These are phyloP conservation scores for Phellopilus nigrolimitatus DNA, from an alignment of 1,284 basidiomycete species.

Conservation along the genomic window DNA sequence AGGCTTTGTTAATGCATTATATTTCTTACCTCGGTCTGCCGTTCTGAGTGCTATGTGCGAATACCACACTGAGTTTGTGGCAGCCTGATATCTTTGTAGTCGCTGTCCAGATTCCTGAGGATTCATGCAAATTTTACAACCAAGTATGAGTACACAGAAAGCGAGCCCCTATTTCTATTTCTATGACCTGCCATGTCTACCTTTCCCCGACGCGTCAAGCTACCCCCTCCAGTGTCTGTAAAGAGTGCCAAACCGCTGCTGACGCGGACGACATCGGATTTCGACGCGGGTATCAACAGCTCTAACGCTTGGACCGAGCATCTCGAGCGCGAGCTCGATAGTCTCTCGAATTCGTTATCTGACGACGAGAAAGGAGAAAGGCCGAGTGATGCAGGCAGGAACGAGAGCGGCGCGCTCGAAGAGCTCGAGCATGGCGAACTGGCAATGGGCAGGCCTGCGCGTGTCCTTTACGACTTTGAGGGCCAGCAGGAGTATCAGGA, in stretches of 20 bases:
- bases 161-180: neutral
- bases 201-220: slow-evolving; percentile 12
- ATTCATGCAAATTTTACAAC: too few species aligned
- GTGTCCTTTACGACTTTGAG: slow-evolving; percentile 66
- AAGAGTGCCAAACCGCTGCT: neutral
- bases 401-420: slow-evolving; percentile 34
- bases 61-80: too few species aligned
- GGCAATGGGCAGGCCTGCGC: slow-evolving; percentile 42
- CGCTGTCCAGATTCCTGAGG: too few species aligned
- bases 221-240: neutral
- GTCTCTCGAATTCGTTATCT: slow-evolving; percentile 25
- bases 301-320: slow-evolving; percentile 71
- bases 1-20: too few species aligned
- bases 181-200: slow-evolving; percentile 11
- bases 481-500: slow-evolving; percentile 72
- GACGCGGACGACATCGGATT: slow-evolving; percentile 30
- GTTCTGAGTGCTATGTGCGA: too few species aligned
- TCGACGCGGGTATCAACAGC: slow-evolving; percentile 72
- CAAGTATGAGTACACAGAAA: too few species aligned
- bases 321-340: slow-evolving; percentile 35
- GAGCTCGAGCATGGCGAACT: slow-evolving; percentile 26
- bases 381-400: too few species aligned
- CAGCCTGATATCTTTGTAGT: too few species aligned
- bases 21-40: too few species aligned
- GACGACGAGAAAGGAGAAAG: too few species aligned